Evolutionary conservation across 495 filamentous ascomycete species (phyloP), one percentile per base, ranked within the genome.

Genomic region (Neurospora sp.): DNA sequence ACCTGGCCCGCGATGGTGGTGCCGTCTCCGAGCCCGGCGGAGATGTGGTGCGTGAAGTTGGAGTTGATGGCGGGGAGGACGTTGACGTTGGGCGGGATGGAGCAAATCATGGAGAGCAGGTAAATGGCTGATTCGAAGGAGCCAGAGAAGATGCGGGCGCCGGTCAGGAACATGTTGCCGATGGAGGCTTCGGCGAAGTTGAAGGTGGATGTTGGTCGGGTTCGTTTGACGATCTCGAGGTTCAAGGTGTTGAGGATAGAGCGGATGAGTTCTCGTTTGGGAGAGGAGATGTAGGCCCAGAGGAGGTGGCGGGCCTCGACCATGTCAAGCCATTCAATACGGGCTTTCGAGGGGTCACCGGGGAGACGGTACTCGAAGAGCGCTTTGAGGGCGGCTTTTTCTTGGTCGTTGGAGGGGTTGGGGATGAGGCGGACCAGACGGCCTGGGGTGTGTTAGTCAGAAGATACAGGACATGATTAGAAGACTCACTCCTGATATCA

Each of bases 41-140:
- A 91, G 79, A 98, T 98, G 81, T 98, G 95, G 76, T 96, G 91
- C 3, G 93, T 90, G 82, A 97, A 96, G 80, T 97, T 98, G 70
- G 90, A 92, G 83, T 97, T 95, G 77, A 98, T 93, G 27, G 93
- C 93, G 0, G 95, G 95, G 3, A 98, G 89, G 1, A 97, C 93
- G 0, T 88, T 85, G 45, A 96, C 89, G 70, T 90, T 87, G 6
- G 87, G 83, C 0, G 94, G 90, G 20, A 98, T 90, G 40, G 87
- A 87, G 71, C 93, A 94, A 77, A 98, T 94, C 74, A 89, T 91
- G 45, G 90, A 89, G 8, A 96, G 86, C 4, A 96, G 86, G 77
- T 93, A 96, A 71, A 96, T 93, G 44, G 91, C 92, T 48, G 89
- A 90, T 77, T 94, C 92, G 71, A 95, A 91, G 40, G 89, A 91